These are phyloP conservation scores for Pseudopithomyces chartarum DNA, from an alignment of 2,329 filamentous ascomycete genomes.

Conservation along the genomic window DNA sequence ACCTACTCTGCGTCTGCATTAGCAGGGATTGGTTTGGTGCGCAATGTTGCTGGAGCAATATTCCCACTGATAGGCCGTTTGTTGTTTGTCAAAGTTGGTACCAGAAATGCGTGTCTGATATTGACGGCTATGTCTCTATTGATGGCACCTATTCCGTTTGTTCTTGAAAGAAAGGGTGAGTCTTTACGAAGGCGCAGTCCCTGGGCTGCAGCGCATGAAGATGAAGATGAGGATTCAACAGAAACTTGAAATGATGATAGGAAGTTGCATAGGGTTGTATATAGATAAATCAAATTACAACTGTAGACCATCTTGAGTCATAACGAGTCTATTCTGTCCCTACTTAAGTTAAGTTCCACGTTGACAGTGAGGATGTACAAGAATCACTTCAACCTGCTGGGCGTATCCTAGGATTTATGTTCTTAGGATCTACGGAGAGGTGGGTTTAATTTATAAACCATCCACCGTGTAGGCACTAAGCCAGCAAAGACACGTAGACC, in stretches of 20 bases:
- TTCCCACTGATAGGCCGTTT: conserved; percentile 40
- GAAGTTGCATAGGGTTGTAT: not conserved
- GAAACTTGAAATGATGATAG: not conserved
- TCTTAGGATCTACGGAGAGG: no score
- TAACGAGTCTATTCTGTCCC: no score
- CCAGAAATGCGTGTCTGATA: conserved; percentile 36
- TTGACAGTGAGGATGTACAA: no score
- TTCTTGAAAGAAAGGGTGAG: conserved; percentile 41
- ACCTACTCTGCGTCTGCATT: conserved; percentile 50
- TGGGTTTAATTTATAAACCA: no score
- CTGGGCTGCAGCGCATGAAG: conserved; percentile 46
- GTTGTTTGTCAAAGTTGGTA: conserved; percentile 37
- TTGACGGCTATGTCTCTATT: conserved; percentile 33
- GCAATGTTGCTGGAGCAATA: conserved; percentile 44
- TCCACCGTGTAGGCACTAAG: no score
- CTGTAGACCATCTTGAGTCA: no score
- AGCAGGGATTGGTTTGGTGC: conserved; percentile 47
- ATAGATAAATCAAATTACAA: no score
- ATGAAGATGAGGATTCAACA: conserved; percentile 15
- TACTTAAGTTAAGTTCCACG: no score
- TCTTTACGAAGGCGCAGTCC: conserved; percentile 44
- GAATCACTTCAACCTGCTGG: no score
- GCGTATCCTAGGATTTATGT: no score
- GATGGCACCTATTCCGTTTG: conserved; percentile 40
- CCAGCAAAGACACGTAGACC: no score